A percentile compares a stretch with the other conserved stretches of the same genome.
Evolutionary conservation across 2,329 filamentous ascomycete genomes (phyloP).

Genomic region (Rhynchosporium secalis): DNA sequence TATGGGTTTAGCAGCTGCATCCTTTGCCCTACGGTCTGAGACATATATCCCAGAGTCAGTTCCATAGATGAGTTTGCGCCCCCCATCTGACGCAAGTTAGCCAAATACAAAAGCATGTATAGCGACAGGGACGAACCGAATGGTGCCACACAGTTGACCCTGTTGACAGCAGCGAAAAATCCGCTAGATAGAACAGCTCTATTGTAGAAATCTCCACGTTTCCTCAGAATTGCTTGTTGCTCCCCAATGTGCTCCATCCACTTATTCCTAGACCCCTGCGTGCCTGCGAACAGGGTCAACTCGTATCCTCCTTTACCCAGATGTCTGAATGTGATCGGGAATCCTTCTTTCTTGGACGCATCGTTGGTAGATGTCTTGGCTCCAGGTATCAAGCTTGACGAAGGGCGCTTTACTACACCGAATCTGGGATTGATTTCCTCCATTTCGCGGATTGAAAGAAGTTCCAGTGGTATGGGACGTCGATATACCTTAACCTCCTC

Average conservation of each 20-base stretch:
- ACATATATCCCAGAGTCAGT: conserved; percentile 94
- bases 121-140: conserved; percentile 61
- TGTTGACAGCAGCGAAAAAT: conserved; percentile 67
- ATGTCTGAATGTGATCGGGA: conserved; percentile 94
- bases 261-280: conserved; percentile 84
- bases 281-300: conserved; percentile 82
- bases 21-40: conserved; percentile 86
- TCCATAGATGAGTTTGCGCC: conserved; percentile 89
- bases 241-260: conserved; percentile 95
- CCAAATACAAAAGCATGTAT: conserved; percentile 24
- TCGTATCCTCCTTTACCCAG: conserved; percentile 95
- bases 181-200: conserved; percentile 59
- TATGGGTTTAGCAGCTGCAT: conserved; percentile 69
- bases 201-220: conserved; percentile 90
- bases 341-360: conserved; percentile 71
- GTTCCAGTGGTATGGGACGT: conserved; percentile 88
- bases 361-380: conserved; percentile 53
- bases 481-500: conserved; percentile 96
- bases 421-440: conserved; percentile 85
- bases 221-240: conserved; percentile 82
- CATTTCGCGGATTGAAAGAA: conserved; percentile 94
- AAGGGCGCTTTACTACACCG: conserved; percentile 81
- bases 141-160: conserved; percentile 92
- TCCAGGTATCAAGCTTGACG: conserved; percentile 75
- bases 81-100: conserved; percentile 66